These are phyloP conservation scores for Golubevia pallescens DNA, from an alignment of 1,284 basidiomycete genomes.

Conservation along the genomic window DNA sequence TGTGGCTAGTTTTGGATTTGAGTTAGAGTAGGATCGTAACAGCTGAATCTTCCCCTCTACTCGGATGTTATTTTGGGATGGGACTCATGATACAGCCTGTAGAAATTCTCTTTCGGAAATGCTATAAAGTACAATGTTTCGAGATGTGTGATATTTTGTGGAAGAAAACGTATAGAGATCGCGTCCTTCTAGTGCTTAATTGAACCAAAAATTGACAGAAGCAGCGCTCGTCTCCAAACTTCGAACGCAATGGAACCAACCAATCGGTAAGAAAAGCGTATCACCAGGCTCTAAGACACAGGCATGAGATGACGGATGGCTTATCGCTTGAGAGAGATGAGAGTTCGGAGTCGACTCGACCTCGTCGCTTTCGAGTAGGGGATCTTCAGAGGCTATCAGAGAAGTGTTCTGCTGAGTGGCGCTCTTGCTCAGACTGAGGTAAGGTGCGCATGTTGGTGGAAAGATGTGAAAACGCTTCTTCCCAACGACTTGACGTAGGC, in stretches of 20 bases:
- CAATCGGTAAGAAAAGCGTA: slow-evolving; percentile 30
- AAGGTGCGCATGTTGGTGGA: slow-evolving; percentile 14
- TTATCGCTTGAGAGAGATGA: slow-evolving; percentile 17
- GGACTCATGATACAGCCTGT: too few species aligned
- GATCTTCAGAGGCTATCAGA: slow-evolving; percentile 20
- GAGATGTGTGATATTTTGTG: too few species aligned
- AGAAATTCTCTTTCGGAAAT: too few species aligned
- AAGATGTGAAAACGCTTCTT: slow-evolving; percentile 33
- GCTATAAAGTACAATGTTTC: too few species aligned
- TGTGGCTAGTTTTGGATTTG: too few species aligned
- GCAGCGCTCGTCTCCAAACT: slow-evolving; percentile 27
- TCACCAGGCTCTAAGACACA: slow-evolving; percentile 25
- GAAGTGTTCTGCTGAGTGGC: slow-evolving; percentile 33
- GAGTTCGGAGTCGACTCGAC: too few species aligned
- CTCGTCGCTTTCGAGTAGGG: slow-evolving; percentile 15
- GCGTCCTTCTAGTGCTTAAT: too few species aligned
- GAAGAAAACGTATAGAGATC: too few species aligned
- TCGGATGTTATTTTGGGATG: too few species aligned
- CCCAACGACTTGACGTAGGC: slow-evolving; percentile 37
- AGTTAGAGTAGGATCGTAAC: too few species aligned
- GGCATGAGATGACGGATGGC: slow-evolving; percentile 6
- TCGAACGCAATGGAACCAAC: slow-evolving; percentile 37
- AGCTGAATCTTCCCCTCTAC: too few species aligned
- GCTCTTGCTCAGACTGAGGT: slow-evolving; percentile 20
- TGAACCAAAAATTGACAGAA: slow-evolving; percentile 40